Evolutionary conservation across 371 early-diverging fungal genomes (phyloP).

Genomic region (Synchytrium microbalum): DNA sequence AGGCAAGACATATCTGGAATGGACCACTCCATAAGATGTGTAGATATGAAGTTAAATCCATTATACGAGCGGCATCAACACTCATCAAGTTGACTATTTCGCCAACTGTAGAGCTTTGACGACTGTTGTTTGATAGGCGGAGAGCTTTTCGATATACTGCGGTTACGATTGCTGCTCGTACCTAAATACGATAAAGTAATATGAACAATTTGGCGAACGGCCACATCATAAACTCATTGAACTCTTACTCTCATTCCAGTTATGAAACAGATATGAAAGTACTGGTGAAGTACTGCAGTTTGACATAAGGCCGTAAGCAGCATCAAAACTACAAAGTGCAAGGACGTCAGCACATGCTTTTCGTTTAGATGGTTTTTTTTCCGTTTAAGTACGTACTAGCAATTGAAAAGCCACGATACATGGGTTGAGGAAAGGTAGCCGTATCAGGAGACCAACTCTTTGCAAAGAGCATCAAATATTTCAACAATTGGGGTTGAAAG

Average conservation of each 20-base stretch:
- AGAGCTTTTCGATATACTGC: conserved; percentile 84
- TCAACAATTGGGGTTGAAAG: conserved; percentile 7
- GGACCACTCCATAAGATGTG: conserved; percentile 74
- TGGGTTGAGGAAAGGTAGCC: conserved; percentile 19
- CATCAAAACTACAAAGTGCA: conserved; percentile 49
- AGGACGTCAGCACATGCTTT: no score
- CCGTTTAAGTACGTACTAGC: conserved; percentile 19
- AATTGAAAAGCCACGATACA: conserved; percentile 43
- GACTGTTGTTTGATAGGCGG: conserved; percentile 66
- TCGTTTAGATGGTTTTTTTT: no score
- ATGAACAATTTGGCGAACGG: conserved; percentile 4
- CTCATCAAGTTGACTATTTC: conserved; percentile 89
- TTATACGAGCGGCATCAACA: conserved; percentile 61
- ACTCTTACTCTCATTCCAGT: conserved; percentile 60
- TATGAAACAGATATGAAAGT: conserved; percentile 71
- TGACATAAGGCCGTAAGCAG: conserved; percentile 71
- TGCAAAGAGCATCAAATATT: conserved; percentile 27
- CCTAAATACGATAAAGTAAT: conserved; percentile 22
- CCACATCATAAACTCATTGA: neutral
- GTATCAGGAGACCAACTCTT: conserved; percentile 23
- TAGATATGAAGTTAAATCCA: conserved; percentile 38
- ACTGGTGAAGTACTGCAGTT: conserved; percentile 82
- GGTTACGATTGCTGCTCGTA: conserved; percentile 75
- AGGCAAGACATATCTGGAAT: conserved; percentile 67
- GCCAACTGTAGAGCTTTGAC: conserved; percentile 75